Evolutionary conservation across 2,329 filamentous ascomycete genomes (phyloP).

Genomic region (Diaporthe ampelina): DNA sequence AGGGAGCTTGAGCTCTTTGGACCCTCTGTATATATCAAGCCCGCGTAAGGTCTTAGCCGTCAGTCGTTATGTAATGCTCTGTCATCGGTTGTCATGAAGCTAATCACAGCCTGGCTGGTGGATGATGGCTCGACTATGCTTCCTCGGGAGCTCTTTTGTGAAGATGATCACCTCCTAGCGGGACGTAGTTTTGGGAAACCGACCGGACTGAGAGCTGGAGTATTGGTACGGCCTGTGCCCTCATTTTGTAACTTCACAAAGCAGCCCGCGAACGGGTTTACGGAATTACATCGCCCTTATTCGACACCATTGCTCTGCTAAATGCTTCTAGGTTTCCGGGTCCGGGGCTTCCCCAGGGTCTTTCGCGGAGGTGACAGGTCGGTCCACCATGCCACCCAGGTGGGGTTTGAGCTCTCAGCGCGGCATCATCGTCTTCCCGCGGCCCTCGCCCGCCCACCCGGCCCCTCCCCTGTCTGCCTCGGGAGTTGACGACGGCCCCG

Average conservation of each 20-base stretch:
- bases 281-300: slow-evolving; percentile 25
- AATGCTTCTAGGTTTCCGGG: not conserved
- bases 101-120: not conserved
- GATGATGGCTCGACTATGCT: not conserved
- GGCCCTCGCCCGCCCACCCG: slow-evolving; percentile 10
- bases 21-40: not conserved
- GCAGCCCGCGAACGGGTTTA: slow-evolving; percentile 10
- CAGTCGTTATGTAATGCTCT: slow-evolving; percentile 27
- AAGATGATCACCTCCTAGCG: slow-evolving; percentile 9
- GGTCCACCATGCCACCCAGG: not conserved
- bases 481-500: slow-evolving; percentile 33
- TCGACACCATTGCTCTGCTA: not conserved
- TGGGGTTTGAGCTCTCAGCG: slow-evolving; percentile 26
- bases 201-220: not conserved
- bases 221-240: not conserved
- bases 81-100: slow-evolving; percentile 5
- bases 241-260: not conserved
- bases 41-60: not conserved
- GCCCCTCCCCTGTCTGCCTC: slow-evolving; percentile 32
- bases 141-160: not conserved
- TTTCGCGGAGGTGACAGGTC: not conserved
- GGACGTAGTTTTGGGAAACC: not conserved
- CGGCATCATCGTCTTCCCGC: slow-evolving; percentile 18
- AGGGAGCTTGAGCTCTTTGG: not conserved
- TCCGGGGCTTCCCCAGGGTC: not conserved